These are phyloP conservation scores for Coniochaeta sp. DNA, from an alignment of 2,329 filamentous ascomycete genomes.

Conservation along the genomic window DNA sequence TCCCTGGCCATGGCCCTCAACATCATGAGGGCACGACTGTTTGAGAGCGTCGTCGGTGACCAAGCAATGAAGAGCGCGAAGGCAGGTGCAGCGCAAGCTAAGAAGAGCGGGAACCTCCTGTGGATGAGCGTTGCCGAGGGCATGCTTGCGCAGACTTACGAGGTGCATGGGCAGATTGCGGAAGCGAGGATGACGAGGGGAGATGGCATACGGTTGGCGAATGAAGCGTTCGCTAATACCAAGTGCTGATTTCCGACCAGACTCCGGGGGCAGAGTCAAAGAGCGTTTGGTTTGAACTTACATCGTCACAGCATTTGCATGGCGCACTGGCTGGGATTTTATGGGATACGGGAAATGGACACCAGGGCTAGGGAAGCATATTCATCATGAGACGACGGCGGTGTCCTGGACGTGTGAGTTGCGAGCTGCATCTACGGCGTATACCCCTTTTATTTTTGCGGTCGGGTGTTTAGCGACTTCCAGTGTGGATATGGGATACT, in stretches of 20 bases:
- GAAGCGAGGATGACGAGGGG: constrained; percentile 33
- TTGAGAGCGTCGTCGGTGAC: constrained; percentile 72
- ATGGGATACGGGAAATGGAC: not conserved
- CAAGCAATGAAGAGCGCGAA: constrained; percentile 71
- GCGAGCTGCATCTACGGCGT: not conserved
- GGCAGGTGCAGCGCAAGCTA: constrained; percentile 61
- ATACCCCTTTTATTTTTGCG: not conserved
- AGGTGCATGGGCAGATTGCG: constrained; percentile 52
- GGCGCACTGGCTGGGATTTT: not conserved
- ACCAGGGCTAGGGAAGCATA: not conserved
- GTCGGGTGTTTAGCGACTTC: not conserved
- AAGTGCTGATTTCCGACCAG: constrained; percentile 7
- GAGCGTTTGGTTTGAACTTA: not conserved
- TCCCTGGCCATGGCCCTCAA: constrained; percentile 77
- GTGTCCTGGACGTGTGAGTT: not conserved
- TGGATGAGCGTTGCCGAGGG: constrained; percentile 78
- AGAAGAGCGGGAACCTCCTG: constrained; percentile 61
- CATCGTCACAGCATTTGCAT: not conserved
- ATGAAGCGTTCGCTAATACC: constrained; percentile 29
- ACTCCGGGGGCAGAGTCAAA: not conserved
- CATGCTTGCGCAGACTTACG: constrained; percentile 68
- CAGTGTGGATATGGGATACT: not conserved
- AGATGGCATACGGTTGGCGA: constrained; percentile 33
- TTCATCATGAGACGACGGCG: too few species aligned
- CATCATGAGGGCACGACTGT: constrained; percentile 79